These are phyloP conservation scores for Corchorus olitorius DNA, from an alignment of 345 rosid species.

Conservation along the genomic window DNA sequence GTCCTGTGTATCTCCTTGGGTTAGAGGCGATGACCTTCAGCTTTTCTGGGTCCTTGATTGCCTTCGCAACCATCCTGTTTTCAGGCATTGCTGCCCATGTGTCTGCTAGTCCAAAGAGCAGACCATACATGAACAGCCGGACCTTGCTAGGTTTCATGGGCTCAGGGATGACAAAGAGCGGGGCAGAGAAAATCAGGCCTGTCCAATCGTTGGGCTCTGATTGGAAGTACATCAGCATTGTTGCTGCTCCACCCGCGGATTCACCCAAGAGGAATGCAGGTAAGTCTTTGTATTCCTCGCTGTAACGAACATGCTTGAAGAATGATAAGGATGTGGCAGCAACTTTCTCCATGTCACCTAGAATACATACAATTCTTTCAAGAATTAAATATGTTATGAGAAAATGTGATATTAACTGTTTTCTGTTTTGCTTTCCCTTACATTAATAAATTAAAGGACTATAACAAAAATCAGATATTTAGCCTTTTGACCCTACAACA, in stretches of 20 bases:
- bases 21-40: constrained; percentile 83
- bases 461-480: too few relatives aligned
- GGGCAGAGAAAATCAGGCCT: constrained; percentile 94
- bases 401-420: too few relatives aligned
- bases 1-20: constrained; percentile 81
- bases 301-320: constrained; percentile 74
- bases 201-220: constrained; percentile 81
- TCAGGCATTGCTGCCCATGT: constrained; percentile 96
- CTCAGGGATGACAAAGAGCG: constrained; percentile 88
- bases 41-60: constrained; percentile 80
- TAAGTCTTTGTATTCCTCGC: constrained; percentile 70
- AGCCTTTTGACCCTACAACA: too few relatives aligned
- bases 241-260: constrained; percentile 87
- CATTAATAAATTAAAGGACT: too few relatives aligned
- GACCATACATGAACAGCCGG: constrained; percentile 68
- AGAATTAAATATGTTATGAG: not conserved
- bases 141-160: constrained; percentile 83
- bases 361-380: not conserved
- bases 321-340: constrained; percentile 81
- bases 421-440: too few relatives aligned
- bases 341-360: constrained; percentile 88
- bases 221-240: constrained; percentile 92
- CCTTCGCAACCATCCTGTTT: constrained; percentile 82
- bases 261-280: constrained; percentile 92
- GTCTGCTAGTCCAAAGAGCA: constrained; percentile 87